Evolutionary conservation across 75 land plant genomes (phyloP), one percentile per base, ranked within the genome.

Genomic region (Larix kaempferi): DNA sequence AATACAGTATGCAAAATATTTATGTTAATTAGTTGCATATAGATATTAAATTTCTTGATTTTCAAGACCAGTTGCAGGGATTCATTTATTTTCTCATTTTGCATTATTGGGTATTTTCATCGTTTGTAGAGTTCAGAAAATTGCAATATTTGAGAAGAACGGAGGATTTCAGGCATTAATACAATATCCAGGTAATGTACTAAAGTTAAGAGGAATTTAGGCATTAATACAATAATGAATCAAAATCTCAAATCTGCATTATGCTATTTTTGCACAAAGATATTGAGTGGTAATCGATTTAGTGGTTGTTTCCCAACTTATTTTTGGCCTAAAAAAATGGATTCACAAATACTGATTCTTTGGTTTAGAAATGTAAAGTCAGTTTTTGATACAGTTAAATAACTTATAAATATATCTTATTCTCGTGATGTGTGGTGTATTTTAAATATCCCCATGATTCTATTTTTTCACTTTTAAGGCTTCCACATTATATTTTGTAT

Each of bases 71-170:
- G n/a, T 44, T 69, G 73, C 54, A 69, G 73, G 73, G 54, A 69
- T 8, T 69, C 54, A 37, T 69, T 69, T 41, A 25, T 78, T 26
- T 67, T 6, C 6, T 27, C 33, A n/a, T 58, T 79, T 52, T 66
- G 76, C 8, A 5, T 59, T 67, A 17, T 56, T 58, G 90, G 95
- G 91, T 92, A 15, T 92, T 92, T 81, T 88, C 95, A 59, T 78
- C 92, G 22, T 90, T 90, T 86, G 94, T 2, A 82, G 86, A 22
- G 87, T 91, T 49, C 91, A 89, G 62, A 91, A 91, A 77, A 91
- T 91, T 80, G 93, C 93, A 1, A 91, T 91, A 79, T 91, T 91
- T 75, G 93, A 91, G 54, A 91, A 91, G 82, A 91, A 89, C 84
- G 89, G 84, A 55, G 93, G 91, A 33, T 64, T 85, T 17, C 93